phyloP scores from a whole-genome alignment of 768 basidiomycete species.

The Chalciporus piperatus region DNA sequence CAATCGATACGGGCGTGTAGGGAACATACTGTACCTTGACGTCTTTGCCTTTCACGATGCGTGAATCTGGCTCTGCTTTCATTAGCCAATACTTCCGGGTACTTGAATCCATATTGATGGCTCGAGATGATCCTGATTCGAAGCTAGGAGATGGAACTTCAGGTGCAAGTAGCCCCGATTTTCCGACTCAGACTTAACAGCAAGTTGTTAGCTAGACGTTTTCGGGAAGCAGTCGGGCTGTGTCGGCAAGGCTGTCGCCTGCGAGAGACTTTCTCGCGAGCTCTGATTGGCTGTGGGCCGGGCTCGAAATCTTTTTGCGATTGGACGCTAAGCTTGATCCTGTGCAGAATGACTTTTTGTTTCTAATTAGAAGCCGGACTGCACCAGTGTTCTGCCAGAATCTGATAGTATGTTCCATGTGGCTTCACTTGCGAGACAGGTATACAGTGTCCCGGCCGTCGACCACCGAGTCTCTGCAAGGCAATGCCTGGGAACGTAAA shows the following conservation, averaged over 20 bases:
- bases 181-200: background rate
- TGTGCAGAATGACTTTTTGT: background rate
- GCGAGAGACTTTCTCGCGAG: too few relatives aligned
- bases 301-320: too few relatives aligned
- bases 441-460: too few relatives aligned
- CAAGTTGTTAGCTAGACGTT: too few relatives aligned
- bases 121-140: background rate
- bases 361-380: background rate
- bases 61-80: constrained; percentile 85
- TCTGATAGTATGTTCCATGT: background rate
- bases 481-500: too few relatives aligned
- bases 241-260: too few relatives aligned
- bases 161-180: background rate
- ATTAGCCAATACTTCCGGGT: constrained; percentile 57
- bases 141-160: background rate
- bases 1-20: too few relatives aligned
- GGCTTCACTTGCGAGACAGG: too few relatives aligned
- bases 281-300: background rate
- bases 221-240: too few relatives aligned
- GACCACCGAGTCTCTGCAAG: too few relatives aligned
- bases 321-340: too few relatives aligned
- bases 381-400: too few relatives aligned
- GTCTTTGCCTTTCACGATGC: constrained; percentile 82
- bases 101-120: constrained; percentile 5
- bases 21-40: constrained; percentile 53